Evolutionary conservation across 768 basidiomycete species (phyloP), one percentile per base, ranked within the genome.

Genomic region (Lactifluus pinguis): DNA sequence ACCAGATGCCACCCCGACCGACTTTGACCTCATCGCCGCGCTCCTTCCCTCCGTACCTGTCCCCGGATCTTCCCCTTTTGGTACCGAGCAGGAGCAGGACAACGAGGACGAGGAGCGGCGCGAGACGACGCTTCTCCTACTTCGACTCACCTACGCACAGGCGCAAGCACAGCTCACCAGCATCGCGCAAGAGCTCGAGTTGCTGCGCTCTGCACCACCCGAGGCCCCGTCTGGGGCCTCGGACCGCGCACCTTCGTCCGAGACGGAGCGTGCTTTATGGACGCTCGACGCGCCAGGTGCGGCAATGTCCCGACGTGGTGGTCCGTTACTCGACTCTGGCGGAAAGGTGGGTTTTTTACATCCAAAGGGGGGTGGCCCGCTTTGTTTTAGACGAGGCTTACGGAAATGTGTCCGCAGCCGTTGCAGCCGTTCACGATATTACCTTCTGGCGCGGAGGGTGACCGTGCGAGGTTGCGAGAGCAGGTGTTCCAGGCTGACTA

Each of bases 381-480:
- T 53, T 68, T 42, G 69, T 59, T 32, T 44, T 25, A 25, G 25
- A 25, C 25, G 38, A 19, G 11, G 44, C 29, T 57, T 14, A 57
- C 32, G 45, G 2, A 44, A 30, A 47, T 14, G 15, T 41, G 53
- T 63, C 29, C 55, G 44, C 19, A 97, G 90, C 91, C 92, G 14
- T 76, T 97, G 57, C 83, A 88, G 39, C 92, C 95, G 15, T 98
- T 99, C 72, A 95, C 90, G 0, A 93, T 99, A 61, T 77, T 98
- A 14, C 92, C 95, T 0, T 81, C 87, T 3, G 44, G 55, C 15
- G 79, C 81, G 36, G 74, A 79, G 47, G 71, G 78, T 19, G 81
- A 95, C 66, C 84, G 95, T 60, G 78, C 85, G 45, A 80, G 84
- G 29, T 69, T 97, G 6, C 86, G 86, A 69, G 74, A 80, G 2